Evolutionary conservation across 1,139 yeast genomes (phyloP).

Genomic region (Zygoascus meyerae): DNA sequence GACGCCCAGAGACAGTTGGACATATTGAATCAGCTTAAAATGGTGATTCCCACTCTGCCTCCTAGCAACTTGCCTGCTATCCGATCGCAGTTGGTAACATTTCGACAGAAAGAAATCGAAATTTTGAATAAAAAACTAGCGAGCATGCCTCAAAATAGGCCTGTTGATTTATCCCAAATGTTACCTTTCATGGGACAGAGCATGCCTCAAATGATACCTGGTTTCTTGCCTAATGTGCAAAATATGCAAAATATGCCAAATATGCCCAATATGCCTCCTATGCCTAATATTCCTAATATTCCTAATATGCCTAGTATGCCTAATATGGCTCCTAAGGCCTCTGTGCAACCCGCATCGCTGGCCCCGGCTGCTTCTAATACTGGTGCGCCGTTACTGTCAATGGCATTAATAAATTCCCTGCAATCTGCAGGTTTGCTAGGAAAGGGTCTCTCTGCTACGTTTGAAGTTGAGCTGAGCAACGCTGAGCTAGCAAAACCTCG

Average conservation of each 20-base stretch:
- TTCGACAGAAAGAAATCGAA: constrained; percentile 28
- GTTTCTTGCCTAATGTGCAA: neutral
- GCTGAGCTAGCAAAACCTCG: constrained; percentile 30
- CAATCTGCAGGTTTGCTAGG: constrained; percentile 21
- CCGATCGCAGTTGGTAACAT: constrained; percentile 38
- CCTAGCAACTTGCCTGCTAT: constrained; percentile 37
- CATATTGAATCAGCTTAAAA: constrained; percentile 31
- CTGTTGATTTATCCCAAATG: constrained; percentile 7
- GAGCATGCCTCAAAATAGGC: constrained; percentile 4
- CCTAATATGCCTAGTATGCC: constrained; percentile 3
- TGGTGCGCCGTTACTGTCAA: constrained; percentile 8
- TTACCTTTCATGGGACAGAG: constrained; percentile 2
- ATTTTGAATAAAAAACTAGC: constrained; percentile 16
- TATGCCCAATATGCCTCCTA: neutral
- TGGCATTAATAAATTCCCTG: constrained; percentile 19
- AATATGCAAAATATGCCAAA: neutral
- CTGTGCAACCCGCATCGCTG: neutral
- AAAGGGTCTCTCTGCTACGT: constrained; percentile 10
- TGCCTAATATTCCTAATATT: neutral
- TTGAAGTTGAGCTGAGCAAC: constrained; percentile 27
- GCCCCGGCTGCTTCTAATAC: constrained; percentile 6
- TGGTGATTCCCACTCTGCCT: constrained; percentile 22
- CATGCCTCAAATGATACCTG: neutral
- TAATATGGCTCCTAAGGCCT: neutral
- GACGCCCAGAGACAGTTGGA: constrained; percentile 36